phyloP scores from a whole-genome alignment of 2,329 filamentous ascomycete genomes.

The Fusarium duplospermum region DNA sequence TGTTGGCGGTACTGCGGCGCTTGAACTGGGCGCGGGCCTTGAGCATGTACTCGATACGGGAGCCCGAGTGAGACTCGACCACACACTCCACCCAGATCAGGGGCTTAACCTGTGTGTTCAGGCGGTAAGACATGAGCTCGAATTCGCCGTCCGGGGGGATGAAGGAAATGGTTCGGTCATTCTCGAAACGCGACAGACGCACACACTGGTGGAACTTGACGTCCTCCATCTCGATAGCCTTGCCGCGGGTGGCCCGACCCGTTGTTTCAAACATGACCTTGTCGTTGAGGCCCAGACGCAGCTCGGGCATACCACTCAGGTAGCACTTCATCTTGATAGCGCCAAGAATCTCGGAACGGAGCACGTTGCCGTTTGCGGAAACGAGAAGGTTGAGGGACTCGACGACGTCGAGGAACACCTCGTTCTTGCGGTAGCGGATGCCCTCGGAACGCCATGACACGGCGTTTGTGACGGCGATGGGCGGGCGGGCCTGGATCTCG shows the following conservation, averaged over 20 bases:
- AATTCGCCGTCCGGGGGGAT: constrained; percentile 99
- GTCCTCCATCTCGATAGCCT: constrained; percentile 99
- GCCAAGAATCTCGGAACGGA: constrained; percentile 95
- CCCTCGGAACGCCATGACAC: constrained; percentile 98
- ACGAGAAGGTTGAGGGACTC: constrained; percentile 97
- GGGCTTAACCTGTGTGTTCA: constrained; percentile 98
- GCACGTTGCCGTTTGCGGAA: constrained; percentile 91
- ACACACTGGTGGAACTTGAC: constrained; percentile 99
- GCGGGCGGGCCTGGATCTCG: constrained; percentile 93
- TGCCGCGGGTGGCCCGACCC: constrained; percentile 90
- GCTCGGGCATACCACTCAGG: constrained; percentile 95
- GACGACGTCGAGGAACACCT: constrained; percentile 97
- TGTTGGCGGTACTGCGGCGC: constrained; percentile 96
- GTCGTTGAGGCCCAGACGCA: constrained; percentile 94
- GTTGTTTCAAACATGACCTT: constrained; percentile 99
- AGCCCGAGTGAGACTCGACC: constrained; percentile 94
- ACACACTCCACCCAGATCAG: constrained; percentile 99
- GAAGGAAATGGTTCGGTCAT: constrained; percentile 98
- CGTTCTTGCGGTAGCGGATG: constrained; percentile 98
- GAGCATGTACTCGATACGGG: constrained; percentile 98
- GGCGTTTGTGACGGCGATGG: constrained; percentile 97
- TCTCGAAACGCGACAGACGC: constrained; percentile 94
- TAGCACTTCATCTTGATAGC: constrained; percentile 99
- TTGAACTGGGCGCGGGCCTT: constrained; percentile 99
- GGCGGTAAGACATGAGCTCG: constrained; percentile 98